These are phyloP conservation scores for Gastrolobium bilobum DNA, from an alignment of 306 rosid species.

Conservation along the genomic window DNA sequence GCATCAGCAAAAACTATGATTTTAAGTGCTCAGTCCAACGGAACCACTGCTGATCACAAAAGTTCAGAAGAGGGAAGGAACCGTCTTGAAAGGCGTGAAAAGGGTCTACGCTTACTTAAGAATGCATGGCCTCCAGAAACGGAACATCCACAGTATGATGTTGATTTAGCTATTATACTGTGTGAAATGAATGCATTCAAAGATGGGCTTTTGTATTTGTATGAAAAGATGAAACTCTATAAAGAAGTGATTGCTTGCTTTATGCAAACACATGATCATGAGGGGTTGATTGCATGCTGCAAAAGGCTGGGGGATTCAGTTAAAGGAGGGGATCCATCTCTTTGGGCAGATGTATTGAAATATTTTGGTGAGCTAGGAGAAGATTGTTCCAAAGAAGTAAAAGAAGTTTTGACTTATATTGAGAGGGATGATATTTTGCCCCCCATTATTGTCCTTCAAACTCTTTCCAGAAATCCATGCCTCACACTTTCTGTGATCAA, in stretches of 20 bases:
- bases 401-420: constrained; percentile 90
- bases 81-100: constrained; percentile 67
- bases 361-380: constrained; percentile 99
- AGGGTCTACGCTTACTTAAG: constrained; percentile 79
- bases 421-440: constrained; percentile 97
- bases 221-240: constrained; percentile 96
- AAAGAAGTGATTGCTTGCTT: constrained; percentile 98
- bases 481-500: constrained; percentile 95
- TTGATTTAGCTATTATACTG: constrained; percentile 88
- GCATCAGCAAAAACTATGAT: constrained; percentile 49
- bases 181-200: constrained; percentile 94
- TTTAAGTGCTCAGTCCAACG: constrained; percentile 63
- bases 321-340: constrained; percentile 92
- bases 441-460: constrained; percentile 93
- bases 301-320: constrained; percentile 92
- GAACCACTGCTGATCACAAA: constrained; percentile 58
- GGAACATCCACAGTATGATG: constrained; percentile 94
- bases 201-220: constrained; percentile 86
- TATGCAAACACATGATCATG: constrained; percentile 95
- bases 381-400: constrained; percentile 98
- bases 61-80: constrained; percentile 59
- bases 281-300: constrained; percentile 94
- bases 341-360: constrained; percentile 96
- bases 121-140: constrained; percentile 85
- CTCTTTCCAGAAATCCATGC: constrained; percentile 87